phyloP scores from a whole-genome alignment of 192 early-diverging fungal genomes.

The Phycomyces blakesleeanus region DNA sequence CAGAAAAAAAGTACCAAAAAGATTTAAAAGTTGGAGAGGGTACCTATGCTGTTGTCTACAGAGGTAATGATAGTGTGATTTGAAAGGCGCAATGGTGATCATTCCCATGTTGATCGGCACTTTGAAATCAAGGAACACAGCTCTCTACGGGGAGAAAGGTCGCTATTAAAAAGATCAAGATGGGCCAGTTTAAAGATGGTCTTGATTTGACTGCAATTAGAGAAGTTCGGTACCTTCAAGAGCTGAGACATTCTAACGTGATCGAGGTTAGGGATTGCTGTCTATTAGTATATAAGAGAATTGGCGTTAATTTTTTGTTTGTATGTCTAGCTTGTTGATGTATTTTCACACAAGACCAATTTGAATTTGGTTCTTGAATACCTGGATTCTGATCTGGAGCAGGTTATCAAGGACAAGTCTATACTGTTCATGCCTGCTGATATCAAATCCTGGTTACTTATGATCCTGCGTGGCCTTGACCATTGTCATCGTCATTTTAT shows the following conservation, averaged over 20 bases:
- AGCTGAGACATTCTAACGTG: constrained; percentile 89
- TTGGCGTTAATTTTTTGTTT: background rate
- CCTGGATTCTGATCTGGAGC: constrained; percentile 91
- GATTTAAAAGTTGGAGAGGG: constrained; percentile 93
- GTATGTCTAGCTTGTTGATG: constrained; percentile 73
- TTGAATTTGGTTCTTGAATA: constrained; percentile 94
- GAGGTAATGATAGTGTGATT: constrained; percentile 44
- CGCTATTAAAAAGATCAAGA: constrained; percentile 97
- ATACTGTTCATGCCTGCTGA: constrained; percentile 87
- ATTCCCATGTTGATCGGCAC: constrained; percentile 4
- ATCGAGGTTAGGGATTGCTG: constrained; percentile 58
- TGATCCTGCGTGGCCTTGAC: constrained; percentile 89
- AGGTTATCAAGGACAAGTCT: constrained; percentile 91
- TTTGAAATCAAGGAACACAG: constrained; percentile 44
- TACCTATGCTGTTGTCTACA: constrained; percentile 92
- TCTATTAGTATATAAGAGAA: background rate
- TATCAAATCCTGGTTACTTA: constrained; percentile 97
- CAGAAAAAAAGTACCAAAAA: constrained; percentile 75
- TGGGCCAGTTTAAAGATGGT: constrained; percentile 88
- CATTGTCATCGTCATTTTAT: constrained; percentile 90
- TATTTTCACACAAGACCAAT: constrained; percentile 87
- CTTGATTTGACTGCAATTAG: constrained; percentile 94
- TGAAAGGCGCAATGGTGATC: background rate
- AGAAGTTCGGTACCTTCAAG: constrained; percentile 91
- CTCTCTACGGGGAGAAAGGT: constrained; percentile 64